Conservation (phyloP, 805 yeast genomes). For the Starmerella cellae region DNA sequence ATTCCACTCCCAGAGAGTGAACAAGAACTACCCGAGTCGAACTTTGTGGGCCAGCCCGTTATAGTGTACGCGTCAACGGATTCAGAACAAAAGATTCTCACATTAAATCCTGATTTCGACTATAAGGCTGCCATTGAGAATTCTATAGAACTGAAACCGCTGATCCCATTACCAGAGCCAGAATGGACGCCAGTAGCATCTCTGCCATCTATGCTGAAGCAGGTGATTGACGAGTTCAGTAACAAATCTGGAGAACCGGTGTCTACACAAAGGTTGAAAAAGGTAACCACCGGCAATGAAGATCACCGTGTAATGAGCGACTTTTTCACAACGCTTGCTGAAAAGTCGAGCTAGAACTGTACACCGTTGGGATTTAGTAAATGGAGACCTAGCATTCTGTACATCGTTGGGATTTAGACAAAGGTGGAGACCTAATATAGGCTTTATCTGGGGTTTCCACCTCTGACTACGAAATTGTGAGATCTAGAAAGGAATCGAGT, state of each 20-base stretch:
- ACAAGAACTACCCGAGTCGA: background rate
- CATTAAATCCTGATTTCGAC: constrained; percentile 15
- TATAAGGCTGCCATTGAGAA: constrained; percentile 4
- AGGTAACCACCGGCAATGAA: background rate
- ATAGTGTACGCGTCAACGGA: constrained; percentile 4
- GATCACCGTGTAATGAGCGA: constrained; percentile 14
- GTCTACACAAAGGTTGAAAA: background rate
- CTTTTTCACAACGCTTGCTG: constrained; percentile 5
- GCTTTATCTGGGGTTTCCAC: too few relatives aligned
- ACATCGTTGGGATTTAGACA: too few relatives aligned
- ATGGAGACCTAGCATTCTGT: too few relatives aligned
- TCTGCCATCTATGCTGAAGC: background rate
- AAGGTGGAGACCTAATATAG: too few relatives aligned
- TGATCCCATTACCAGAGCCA: background rate
- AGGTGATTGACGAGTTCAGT: background rate
- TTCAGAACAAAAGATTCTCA: constrained; percentile 14
- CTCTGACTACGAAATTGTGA: too few relatives aligned
- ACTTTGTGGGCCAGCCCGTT: constrained; percentile 1
- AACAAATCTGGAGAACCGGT: background rate
- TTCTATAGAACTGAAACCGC: background rate
- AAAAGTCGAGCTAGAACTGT: too few relatives aligned
- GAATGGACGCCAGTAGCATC: background rate
- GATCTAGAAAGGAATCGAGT: too few relatives aligned
- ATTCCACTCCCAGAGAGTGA: background rate
- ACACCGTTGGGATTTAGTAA: too few relatives aligned